Evolutionary conservation across 2,329 filamentous ascomycete species (phyloP), one percentile per base, ranked within the genome.

Genomic region (Rhynchosporium graminicola): DNA sequence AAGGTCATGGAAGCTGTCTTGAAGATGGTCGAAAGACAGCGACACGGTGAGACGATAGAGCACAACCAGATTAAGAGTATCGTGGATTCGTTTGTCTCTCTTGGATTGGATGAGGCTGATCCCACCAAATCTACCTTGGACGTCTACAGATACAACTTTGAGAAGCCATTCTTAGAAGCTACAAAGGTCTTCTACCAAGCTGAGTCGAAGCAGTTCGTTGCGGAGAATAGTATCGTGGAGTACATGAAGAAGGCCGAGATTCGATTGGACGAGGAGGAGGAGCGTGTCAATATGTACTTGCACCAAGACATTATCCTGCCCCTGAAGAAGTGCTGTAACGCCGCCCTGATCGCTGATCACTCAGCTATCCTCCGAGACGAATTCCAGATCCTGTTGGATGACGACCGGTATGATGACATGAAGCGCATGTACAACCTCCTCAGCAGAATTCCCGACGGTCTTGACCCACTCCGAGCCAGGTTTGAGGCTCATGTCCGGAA

Each of bases 221-320:
- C 92, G 10, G 94, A 98, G 76, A 99, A 99, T 75, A 96, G 90
- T 67, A 92, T 99, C 3, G 93, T 99, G 40, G 95, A 99, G 74
- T 99, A 98, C 78, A 98, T 99, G 95, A 98, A 98, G 82, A 99
- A 99, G 83, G 96, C 95, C 0, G 94, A 98, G 78, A 79, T 86
- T 47, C 88, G 95, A 38, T 79, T 99, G 64, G 86, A 91, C 7
- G 95, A 99, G 77, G 95, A 99, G 77, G 95, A 96, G 78, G 91
- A 94, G 74, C 91, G 95, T 31, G 95, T 99, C 9, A 87, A 87
- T 68, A 86, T 98, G 73, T 99, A 96, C 73, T 82, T 99, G 51
- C 92, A 98, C 72, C 86, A 87, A 42, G 95, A 99, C 76, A 97
- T 98, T 62, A 90, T 91, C 69, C 79, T 87, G 7, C 88, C 87